Evolutionary conservation across 495 filamentous ascomycete species (phyloP).

Genomic region (Penicillium cinerascens): DNA sequence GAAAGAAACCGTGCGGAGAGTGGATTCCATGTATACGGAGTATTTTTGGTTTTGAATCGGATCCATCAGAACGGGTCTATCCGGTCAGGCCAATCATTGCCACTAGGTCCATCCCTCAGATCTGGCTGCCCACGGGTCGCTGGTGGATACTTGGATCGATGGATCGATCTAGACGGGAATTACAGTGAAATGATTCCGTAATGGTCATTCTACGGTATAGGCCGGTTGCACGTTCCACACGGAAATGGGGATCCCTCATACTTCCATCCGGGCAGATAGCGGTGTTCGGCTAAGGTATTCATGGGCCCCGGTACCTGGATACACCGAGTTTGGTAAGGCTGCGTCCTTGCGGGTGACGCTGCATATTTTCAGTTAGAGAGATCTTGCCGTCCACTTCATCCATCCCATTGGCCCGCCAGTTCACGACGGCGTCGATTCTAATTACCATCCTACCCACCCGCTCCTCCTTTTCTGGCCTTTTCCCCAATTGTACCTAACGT

Average conservation of each 20-base stretch:
- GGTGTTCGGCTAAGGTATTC: background rate
- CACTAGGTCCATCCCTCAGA: constrained; percentile 15
- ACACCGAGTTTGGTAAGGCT: constrained; percentile 5
- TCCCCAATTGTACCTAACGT: background rate
- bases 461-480: constrained; percentile 4
- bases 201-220: background rate
- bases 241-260: background rate
- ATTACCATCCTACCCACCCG: constrained; percentile 15
- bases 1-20: constrained; percentile 18
- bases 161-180: constrained; percentile 22
- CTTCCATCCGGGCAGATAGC: no score
- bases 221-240: no score
- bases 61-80: constrained; percentile 35
- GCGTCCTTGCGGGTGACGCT: constrained; percentile 14
- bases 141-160: constrained; percentile 23
- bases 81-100: constrained; percentile 26
- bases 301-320: constrained; percentile 1
- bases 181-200: background rate
- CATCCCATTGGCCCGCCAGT: constrained; percentile 11
- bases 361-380: constrained; percentile 11
- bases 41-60: constrained; percentile 26
- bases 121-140: constrained; percentile 21
- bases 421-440: constrained; percentile 23
- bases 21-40: constrained; percentile 23
- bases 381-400: constrained; percentile 11